Evolutionary conservation across 257 asterid genomes (phyloP).

Genomic region (Datura wrightii): DNA sequence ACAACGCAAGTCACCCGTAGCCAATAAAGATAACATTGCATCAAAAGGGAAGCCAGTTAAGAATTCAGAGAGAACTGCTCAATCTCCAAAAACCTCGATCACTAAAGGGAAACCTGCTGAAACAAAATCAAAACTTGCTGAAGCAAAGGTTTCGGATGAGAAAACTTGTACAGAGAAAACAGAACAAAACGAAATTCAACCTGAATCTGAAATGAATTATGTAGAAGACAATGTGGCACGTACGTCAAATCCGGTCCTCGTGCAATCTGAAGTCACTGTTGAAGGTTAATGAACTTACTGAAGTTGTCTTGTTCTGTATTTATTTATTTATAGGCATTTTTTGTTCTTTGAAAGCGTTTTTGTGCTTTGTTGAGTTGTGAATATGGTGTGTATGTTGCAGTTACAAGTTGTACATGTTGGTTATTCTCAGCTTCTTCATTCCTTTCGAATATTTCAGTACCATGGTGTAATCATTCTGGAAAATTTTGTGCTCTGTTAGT

Average conservation of each 20-base stretch:
- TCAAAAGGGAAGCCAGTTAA: slow-evolving; percentile 34
- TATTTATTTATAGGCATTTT: slow-evolving; percentile 28
- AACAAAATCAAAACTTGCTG: slow-evolving; percentile 38
- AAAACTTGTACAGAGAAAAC: slow-evolving; percentile 32
- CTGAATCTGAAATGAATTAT: slow-evolving; percentile 36
- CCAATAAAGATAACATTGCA: slow-evolving; percentile 36
- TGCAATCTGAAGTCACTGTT: slow-evolving; percentile 48
- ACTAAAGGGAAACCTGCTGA: slow-evolving; percentile 41
- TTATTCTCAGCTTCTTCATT: slow-evolving; percentile 22
- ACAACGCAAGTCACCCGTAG: slow-evolving; percentile 45
- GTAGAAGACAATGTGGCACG: slow-evolving; percentile 35
- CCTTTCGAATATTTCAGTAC: slow-evolving; percentile 9
- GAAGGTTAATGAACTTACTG: slow-evolving; percentile 48
- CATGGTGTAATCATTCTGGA: slow-evolving; percentile 24
- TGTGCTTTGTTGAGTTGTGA: slow-evolving; percentile 28
- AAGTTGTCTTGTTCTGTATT: slow-evolving; percentile 28
- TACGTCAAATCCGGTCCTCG: slow-evolving; percentile 33
- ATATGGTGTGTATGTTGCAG: slow-evolving; percentile 30
- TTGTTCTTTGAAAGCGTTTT: slow-evolving; percentile 1
- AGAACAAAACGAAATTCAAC: slow-evolving; percentile 39
- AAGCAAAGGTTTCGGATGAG: slow-evolving; percentile 35
- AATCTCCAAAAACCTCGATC: slow-evolving; percentile 34
- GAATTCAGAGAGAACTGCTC: slow-evolving; percentile 39
- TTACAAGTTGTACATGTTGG: slow-evolving; percentile 29
- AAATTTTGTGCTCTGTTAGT: background rate